Evolutionary conservation across 257 asterid genomes (phyloP).

Genomic region (Cruciata laevipes): DNA sequence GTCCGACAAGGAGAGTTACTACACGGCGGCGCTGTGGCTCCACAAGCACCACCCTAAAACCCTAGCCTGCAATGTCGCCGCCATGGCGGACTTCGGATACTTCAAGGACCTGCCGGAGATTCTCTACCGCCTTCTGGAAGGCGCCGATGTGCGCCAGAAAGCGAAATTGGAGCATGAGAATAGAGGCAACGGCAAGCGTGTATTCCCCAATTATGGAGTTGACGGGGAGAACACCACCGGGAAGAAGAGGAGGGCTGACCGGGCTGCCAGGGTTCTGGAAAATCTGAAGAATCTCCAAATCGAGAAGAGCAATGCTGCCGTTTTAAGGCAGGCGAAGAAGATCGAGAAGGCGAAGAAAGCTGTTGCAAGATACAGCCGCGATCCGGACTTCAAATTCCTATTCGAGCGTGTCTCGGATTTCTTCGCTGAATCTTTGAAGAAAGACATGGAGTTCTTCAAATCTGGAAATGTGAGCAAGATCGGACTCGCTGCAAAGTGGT

Average conservation of each 20-base stretch:
- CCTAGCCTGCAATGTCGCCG: constrained; percentile 31
- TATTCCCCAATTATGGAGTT: too few species aligned
- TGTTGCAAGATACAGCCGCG: neutral
- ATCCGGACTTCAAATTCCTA: constrained; percentile 12
- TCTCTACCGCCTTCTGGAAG: constrained; percentile 42
- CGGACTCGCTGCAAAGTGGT: constrained; percentile 16
- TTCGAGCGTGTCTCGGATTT: constrained; percentile 12
- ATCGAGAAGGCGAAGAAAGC: constrained; percentile 14
- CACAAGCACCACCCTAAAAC: constrained; percentile 43
- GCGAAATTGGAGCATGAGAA: constrained; percentile 5
- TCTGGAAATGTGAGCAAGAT: constrained; percentile 3
- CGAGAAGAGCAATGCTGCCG: constrained; percentile 4
- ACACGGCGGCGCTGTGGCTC: constrained; percentile 44
- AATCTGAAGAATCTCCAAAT: too few species aligned
- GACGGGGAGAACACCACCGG: neutral
- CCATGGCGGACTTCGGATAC: constrained; percentile 43
- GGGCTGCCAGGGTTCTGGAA: too few species aligned
- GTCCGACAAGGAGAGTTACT: constrained; percentile 46
- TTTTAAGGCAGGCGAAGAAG: constrained; percentile 3
- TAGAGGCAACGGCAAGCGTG: neutral
- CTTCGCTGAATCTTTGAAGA: constrained; percentile 4
- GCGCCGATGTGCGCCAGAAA: constrained; percentile 27
- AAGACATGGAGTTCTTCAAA: constrained; percentile 13
- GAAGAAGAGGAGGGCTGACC: too few species aligned
- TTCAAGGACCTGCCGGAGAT: constrained; percentile 54